Percentiles rank a stretch among this genome's conserved stretches.
These are phyloP conservation scores for Anisogramma anomala DNA, from an alignment of 2,329 filamentous ascomycete genomes.

Conservation along the genomic window DNA sequence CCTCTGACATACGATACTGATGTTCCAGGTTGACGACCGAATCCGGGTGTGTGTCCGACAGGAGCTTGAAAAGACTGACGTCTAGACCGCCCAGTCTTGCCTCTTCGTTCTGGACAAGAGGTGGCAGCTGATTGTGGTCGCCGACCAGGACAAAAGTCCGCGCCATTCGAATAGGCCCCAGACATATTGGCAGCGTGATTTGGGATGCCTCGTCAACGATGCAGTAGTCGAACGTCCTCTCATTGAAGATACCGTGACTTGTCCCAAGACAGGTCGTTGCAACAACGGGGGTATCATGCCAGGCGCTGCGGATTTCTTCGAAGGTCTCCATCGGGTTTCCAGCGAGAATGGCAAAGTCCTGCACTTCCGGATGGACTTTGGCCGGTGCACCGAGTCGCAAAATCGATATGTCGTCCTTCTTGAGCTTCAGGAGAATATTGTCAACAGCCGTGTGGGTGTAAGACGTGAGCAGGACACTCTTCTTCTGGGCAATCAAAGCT, in stretches of 20 bases:
- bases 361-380: constrained; percentile 81
- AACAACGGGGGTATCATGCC: constrained; percentile 78
- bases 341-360: constrained; percentile 71
- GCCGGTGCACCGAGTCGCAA: constrained; percentile 74
- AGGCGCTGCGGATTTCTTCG: constrained; percentile 72
- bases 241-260: constrained; percentile 76
- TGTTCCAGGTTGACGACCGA: constrained; percentile 88
- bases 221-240: constrained; percentile 90
- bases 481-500: constrained; percentile 75
- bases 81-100: constrained; percentile 80
- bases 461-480: constrained; percentile 84
- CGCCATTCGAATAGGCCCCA: constrained; percentile 88
- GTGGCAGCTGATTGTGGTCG: constrained; percentile 91
- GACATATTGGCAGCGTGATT: constrained; percentile 87
- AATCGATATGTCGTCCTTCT: constrained; percentile 63
- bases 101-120: constrained; percentile 84
- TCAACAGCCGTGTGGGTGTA: constrained; percentile 97
- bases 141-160: constrained; percentile 89
- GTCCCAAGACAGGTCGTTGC: constrained; percentile 92
- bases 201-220: constrained; percentile 98
- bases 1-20: constrained; percentile 96
- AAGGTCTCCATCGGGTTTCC: constrained; percentile 62
- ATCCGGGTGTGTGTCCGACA: constrained; percentile 77
- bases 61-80: constrained; percentile 82
- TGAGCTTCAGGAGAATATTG: constrained; percentile 91